Conservation (phyloP, 73 alveolate genomes). For the Uronychia setigera region DNA sequence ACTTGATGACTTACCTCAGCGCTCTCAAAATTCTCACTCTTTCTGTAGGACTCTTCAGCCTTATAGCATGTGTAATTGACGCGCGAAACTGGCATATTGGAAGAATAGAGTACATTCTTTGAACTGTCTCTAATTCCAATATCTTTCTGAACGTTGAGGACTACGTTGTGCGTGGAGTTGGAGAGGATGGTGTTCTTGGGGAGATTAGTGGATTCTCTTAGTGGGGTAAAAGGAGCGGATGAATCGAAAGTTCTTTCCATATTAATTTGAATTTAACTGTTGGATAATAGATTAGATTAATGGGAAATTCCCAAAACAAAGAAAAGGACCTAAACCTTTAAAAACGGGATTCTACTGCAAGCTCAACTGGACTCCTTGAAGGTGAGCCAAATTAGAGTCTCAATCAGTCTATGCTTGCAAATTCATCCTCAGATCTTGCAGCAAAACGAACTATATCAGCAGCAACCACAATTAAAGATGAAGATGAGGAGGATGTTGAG, state of each 20-base stretch:
- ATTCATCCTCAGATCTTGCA: too few species aligned
- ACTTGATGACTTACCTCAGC: too few species aligned
- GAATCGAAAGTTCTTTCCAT: not conserved
- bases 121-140: not conserved
- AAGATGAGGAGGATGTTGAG: too few species aligned
- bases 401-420: not conserved
- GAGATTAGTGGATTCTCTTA: not conserved
- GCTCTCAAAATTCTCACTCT: not conserved
- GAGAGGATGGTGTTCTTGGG: not conserved
- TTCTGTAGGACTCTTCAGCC: not conserved
- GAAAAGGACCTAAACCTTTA: too few species aligned
- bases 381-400: not conserved
- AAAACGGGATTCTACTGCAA: too few species aligned
- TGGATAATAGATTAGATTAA: not conserved
- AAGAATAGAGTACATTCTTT: not conserved
- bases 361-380: too few species aligned
- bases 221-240: not conserved
- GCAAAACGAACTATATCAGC: too few species aligned
- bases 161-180: not conserved
- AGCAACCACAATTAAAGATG: too few species aligned
- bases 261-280: not conserved
- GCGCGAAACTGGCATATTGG: not conserved
- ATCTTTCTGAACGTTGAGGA: not conserved
- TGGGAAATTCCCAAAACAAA: too few species aligned
- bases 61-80: not conserved